Base-by-base conservation (phyloP, 2,329 filamentous ascomycete species). In the Aspergillus neotritici region DNA sequence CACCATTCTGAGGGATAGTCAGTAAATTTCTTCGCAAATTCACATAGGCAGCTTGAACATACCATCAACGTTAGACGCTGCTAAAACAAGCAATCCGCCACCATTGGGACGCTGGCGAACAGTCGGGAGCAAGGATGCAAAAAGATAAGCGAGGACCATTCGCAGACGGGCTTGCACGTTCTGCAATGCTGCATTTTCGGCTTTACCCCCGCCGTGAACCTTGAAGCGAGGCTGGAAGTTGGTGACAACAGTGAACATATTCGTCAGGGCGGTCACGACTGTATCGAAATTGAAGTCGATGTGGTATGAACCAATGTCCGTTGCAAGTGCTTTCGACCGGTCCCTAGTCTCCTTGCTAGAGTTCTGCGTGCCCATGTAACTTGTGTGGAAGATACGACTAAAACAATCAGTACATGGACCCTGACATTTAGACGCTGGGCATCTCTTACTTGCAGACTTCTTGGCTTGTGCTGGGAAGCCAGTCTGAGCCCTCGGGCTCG, bases 281-380 rank as follows among this genome's bases (percentile, higher is more conserved):
- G 74, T 73, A 57, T 91, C 87, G 44, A 91, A 88, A 55, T 88
- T 79, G 34, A 88, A 70, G 56, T 90, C 78, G 4, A 79, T 73
- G 58, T 93, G 87, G 56, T 88, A 82, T 12, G 78, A 73, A 3
- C 86, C 86, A 40, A 91, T 87, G n/a, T 63, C 62, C 10, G 59
- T 55, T 1, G 71, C 61, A 2, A 91, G 72, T 0, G 76, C 71
- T 56, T 77, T 77, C 1, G 87, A 83, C 21, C 87, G 73, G 36
- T 74, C 70, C 8, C 86, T 70, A 0, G 86, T 89, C 50, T 87
- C 83, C 33, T 70, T 67, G 38, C 78, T 82, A 33, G 83, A 83
- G 49, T 84, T 79, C 52, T 74, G 68, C 57, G 82, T 89, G 9
- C 84, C 86, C 80, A 87, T 84, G 64, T 81, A 87, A 36, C 74